Percentiles rank a stretch among this genome's conserved stretches.
These are phyloP conservation scores for Backusella sp. DNA, from an alignment of 192 early-diverging fungal genomes.

Conservation along the genomic window DNA sequence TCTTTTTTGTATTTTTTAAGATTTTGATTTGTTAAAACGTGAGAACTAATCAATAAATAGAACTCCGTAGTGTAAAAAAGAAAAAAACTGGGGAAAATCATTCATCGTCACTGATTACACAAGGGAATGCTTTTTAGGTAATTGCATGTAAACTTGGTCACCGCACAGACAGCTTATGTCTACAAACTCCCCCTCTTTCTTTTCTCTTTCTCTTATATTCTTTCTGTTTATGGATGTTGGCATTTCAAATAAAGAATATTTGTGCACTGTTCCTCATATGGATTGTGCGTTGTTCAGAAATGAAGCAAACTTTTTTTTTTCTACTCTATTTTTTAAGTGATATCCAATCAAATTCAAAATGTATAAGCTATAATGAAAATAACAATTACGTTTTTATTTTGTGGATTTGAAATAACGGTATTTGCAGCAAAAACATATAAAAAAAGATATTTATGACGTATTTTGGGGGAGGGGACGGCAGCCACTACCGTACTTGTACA, in stretches of 20 bases:
- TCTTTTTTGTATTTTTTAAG: constrained; percentile 2
- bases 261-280: too few relatives aligned
- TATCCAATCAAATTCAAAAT: not conserved
- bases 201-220: too few relatives aligned
- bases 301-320: not conserved
- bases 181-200: not conserved
- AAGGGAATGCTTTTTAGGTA: not conserved
- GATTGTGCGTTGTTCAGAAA: not conserved
- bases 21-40: constrained; percentile 7
- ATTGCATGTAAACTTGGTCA: not conserved
- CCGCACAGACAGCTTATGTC: not conserved
- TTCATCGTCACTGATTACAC: not conserved
- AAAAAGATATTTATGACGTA: not conserved
- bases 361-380: not conserved
- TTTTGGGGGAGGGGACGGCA: not conserved
- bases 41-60: not conserved
- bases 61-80: not conserved
- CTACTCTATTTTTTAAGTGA: not conserved
- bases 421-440: not conserved
- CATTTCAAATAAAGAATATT: not conserved
- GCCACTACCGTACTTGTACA: not conserved
- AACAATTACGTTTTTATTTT: not conserved
- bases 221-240: not conserved
- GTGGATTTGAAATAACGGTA: not conserved
- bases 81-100: not conserved